phyloP scores from a whole-genome alignment of 2,329 filamentous ascomycete species.

The Xylaria hypoxylon region DNA sequence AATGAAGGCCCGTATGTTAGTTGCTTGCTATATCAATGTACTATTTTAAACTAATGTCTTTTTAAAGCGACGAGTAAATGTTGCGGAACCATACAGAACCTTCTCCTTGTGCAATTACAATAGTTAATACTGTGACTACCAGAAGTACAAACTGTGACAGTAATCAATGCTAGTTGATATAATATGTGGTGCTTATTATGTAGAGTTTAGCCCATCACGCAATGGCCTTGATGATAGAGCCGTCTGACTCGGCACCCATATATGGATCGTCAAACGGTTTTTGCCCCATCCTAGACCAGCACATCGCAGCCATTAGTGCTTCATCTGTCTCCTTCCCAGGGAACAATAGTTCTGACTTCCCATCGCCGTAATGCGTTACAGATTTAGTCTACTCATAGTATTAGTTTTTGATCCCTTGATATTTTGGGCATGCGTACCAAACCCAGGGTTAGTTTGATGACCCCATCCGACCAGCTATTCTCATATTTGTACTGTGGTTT shows the following conservation, averaged over 20 bases:
- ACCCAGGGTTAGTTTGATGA: slow-evolving; percentile 19
- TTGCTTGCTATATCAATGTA: no score
- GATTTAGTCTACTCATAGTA: slow-evolving; percentile 4
- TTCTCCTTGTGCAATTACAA: no score
- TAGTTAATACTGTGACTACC: no score
- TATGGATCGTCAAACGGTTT: slow-evolving; percentile 25
- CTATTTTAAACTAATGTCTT: no score
- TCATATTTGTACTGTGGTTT: slow-evolving; percentile 9
- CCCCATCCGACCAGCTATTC: slow-evolving; percentile 21
- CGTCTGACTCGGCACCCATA: neutral
- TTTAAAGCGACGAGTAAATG: no score
- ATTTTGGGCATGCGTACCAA: neutral
- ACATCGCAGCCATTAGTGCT: slow-evolving; percentile 22
- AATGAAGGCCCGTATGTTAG: no score
- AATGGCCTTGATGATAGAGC: neutral
- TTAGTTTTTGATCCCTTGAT: neutral
- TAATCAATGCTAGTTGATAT: no score
- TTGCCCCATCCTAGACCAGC: slow-evolving; percentile 24
- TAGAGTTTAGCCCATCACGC: no score
- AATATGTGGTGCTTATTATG: no score
- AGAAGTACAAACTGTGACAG: no score
- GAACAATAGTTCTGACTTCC: slow-evolving; percentile 21
- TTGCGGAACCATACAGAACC: no score
- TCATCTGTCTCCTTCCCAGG: slow-evolving; percentile 15
- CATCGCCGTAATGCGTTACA: slow-evolving; percentile 21